phyloP scores from a whole-genome alignment of 176 grass and related monocot species.

The Cenchrus purpureus region DNA sequence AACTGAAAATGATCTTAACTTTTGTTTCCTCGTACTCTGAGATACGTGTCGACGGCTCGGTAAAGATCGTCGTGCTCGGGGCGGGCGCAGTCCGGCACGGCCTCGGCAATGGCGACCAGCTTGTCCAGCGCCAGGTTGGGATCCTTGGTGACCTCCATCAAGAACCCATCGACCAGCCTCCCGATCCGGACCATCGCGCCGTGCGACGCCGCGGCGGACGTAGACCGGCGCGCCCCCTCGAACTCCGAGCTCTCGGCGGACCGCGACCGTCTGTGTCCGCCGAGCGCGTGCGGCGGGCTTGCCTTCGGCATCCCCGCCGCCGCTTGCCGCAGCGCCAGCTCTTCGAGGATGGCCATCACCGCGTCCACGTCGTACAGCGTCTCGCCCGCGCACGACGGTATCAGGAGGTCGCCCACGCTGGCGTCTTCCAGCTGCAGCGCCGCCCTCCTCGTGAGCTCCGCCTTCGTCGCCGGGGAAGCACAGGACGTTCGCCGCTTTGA shows the following conservation, averaged over 20 bases:
- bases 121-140: conserved; percentile 71
- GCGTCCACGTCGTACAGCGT: conserved; percentile 58
- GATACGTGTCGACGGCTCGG: conserved; percentile 79
- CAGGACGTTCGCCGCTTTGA: conserved; percentile 62
- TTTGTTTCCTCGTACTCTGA: conserved; percentile 51
- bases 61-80: conserved; percentile 87
- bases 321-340: conserved; percentile 56
- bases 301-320: conserved; percentile 42
- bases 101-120: conserved; percentile 73
- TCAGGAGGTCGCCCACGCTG: conserved; percentile 63
- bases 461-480: conserved; percentile 44
- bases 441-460: conserved; percentile 55
- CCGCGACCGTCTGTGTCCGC: conserved; percentile 57
- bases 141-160: conserved; percentile 71
- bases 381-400: conserved; percentile 44
- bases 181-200: conserved; percentile 71
- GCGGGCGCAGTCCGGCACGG: conserved; percentile 74
- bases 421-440: conserved; percentile 75
- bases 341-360: conserved; percentile 59
- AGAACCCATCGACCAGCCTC: conserved; percentile 74
- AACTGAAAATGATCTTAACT: not conserved
- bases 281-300: conserved; percentile 29
- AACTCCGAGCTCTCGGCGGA: conserved; percentile 61
- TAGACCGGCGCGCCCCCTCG: conserved; percentile 57
- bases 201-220: conserved; percentile 58